Evolutionary conservation across 306 rosid genomes (phyloP).

Genomic region (Casuarina equisetifolia): DNA sequence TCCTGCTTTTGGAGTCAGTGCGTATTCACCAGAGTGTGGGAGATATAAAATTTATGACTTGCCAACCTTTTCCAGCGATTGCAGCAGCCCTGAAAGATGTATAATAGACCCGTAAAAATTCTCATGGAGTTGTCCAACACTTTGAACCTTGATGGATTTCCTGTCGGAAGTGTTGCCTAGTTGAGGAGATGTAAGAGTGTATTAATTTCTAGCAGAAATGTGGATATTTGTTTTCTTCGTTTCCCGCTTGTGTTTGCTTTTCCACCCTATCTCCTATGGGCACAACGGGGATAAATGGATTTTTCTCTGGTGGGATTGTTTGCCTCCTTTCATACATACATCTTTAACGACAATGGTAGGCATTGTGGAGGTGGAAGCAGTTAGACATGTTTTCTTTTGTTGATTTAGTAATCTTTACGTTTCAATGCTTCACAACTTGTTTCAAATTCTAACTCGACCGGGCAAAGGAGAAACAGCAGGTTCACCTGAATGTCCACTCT

Average conservation of each 20-base stretch:
- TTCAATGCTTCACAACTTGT: neutral
- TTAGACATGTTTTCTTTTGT: neutral
- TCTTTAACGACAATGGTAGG: neutral
- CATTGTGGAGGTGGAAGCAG: neutral
- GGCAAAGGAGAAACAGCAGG: neutral
- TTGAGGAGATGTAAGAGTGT: constrained; percentile 40
- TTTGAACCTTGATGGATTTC: constrained; percentile 51
- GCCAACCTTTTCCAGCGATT: constrained; percentile 35
- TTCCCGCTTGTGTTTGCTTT: constrained; percentile 6
- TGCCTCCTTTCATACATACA: neutral
- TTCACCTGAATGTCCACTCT: too few species aligned
- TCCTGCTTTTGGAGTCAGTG: constrained; percentile 38
- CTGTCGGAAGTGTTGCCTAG: constrained; percentile 47
- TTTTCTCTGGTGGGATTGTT: constrained; percentile 44
- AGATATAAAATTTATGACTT: constrained; percentile 41
- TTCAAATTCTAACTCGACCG: neutral
- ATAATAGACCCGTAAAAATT: constrained; percentile 51
- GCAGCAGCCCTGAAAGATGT: constrained; percentile 51
- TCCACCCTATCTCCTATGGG: constrained; percentile 28
- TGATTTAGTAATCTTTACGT: neutral
- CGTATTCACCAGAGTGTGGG: constrained; percentile 38
- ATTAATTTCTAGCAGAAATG: constrained; percentile 52
- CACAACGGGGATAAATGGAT: constrained; percentile 35
- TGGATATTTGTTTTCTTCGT: constrained; percentile 40
- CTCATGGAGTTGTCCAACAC: constrained; percentile 47